phyloP scores from a whole-genome alignment of 192 early-diverging fungal species.

The Coemansia asiatica region DNA sequence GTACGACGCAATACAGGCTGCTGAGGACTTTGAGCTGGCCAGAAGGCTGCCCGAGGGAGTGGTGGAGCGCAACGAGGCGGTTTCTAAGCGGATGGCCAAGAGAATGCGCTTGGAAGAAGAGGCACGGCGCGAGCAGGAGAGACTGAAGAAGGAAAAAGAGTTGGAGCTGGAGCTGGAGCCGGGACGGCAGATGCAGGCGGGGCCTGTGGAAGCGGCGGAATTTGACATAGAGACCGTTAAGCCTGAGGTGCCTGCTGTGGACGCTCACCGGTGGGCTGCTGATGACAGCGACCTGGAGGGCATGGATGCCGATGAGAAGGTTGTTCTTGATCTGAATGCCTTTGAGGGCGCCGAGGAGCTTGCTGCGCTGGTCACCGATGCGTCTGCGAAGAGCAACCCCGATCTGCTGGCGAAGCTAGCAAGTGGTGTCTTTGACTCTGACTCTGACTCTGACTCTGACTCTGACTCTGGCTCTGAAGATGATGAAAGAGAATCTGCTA shows the following conservation, averaged over 20 bases:
- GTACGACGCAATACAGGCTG: constrained; percentile 22
- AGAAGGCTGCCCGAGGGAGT: constrained; percentile 18
- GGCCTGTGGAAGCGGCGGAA: not conserved
- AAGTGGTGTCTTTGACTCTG: constrained; percentile 45
- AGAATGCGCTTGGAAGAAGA: constrained; percentile 17
- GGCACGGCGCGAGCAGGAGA: constrained; percentile 13
- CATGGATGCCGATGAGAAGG: constrained; percentile 21
- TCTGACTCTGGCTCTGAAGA: constrained; percentile 36
- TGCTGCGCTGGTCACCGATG: constrained; percentile 24
- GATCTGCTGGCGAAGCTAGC: constrained; percentile 45
- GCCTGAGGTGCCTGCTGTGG: not conserved
- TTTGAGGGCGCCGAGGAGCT: constrained; percentile 44
- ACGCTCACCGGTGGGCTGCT: not conserved
- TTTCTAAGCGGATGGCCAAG: constrained; percentile 7
- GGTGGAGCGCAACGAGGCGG: constrained; percentile 9
- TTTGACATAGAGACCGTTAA: too few relatives aligned
- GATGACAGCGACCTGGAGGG: constrained; percentile 27
- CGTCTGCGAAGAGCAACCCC: constrained; percentile 12
- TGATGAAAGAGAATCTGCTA: too few relatives aligned
- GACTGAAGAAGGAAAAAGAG: not conserved
- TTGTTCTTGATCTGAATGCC: constrained; percentile 9
- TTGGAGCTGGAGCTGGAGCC: too few relatives aligned
- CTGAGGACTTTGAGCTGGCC: constrained; percentile 26
- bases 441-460: constrained; percentile 18
- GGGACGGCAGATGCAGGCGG: not conserved